Percentiles rank a stretch among this genome's conserved stretches.
Conservation (phyloP, 331 rosid species). For the Dryas integrifolia region DNA sequence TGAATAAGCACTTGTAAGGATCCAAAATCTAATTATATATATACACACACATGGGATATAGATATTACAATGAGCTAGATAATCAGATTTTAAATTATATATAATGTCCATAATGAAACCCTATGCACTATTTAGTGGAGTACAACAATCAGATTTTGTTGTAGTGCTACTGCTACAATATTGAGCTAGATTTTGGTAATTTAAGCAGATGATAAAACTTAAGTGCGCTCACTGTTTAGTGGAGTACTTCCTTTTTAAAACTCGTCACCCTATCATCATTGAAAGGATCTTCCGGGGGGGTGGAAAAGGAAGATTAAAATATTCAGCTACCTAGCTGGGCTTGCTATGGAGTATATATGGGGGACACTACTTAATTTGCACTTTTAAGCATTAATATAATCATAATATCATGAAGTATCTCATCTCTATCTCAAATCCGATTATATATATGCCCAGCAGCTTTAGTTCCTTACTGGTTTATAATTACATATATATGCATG, state of each 20-base stretch:
- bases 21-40: too few species aligned
- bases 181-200: not conserved
- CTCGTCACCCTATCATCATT: slow-evolving; percentile 31
- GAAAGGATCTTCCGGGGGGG: not conserved
- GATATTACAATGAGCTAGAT: too few species aligned
- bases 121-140: too few species aligned
- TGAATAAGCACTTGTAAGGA: too few species aligned
- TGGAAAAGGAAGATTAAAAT: not conserved
- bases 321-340: not conserved
- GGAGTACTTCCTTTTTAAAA: not conserved
- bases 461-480: too few species aligned
- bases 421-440: too few species aligned
- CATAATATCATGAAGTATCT: not conserved
- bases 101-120: too few species aligned
- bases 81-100: too few species aligned
- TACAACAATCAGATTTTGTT: too few species aligned
- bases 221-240: slow-evolving; percentile 17
- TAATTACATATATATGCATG: too few species aligned
- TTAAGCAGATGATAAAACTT: not conserved
- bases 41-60: too few species aligned
- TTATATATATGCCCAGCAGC: too few species aligned
- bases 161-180: not conserved
- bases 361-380: slow-evolving; percentile 18
- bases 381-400: slow-evolving; percentile 25
- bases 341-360: not conserved